phyloP scores from a whole-genome alignment of 1,284 basidiomycete species.

The Phellopilus nigrolimitatus region DNA sequence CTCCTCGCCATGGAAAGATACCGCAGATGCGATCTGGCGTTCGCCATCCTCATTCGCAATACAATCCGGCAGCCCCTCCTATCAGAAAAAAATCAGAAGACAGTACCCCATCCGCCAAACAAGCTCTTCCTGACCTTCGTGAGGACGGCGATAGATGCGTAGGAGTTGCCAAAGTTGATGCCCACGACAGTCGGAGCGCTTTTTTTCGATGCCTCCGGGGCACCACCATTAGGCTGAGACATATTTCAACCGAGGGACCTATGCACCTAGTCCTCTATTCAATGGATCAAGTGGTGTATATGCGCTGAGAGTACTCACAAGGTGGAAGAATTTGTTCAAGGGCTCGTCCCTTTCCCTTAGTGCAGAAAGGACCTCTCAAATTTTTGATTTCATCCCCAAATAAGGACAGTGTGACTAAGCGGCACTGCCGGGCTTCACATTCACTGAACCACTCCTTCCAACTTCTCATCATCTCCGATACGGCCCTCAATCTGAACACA shows the following conservation, averaged over 20 bases:
- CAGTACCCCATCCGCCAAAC: background rate
- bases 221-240: constrained; percentile 36
- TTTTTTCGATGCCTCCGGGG: constrained; percentile 29
- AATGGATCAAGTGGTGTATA: too few relatives aligned
- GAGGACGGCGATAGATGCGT: constrained; percentile 92
- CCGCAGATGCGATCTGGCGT: constrained; percentile 93
- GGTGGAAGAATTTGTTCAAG: too few relatives aligned
- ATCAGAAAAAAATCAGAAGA: constrained; percentile 9
- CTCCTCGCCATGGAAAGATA: constrained; percentile 90
- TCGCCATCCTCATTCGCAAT: constrained; percentile 99
- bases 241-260: constrained; percentile 20
- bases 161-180: constrained; percentile 97
- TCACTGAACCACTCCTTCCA: too few relatives aligned
- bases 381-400: too few relatives aligned
- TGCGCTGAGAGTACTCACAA: too few relatives aligned
- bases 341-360: too few relatives aligned
- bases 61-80: constrained; percentile 88
- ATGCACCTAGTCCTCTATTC: too few relatives aligned
- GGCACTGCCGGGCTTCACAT: too few relatives aligned
- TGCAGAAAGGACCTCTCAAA: too few relatives aligned
- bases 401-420: too few relatives aligned
- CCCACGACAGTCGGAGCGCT: constrained; percentile 65
- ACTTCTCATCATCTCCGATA: too few relatives aligned
- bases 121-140: constrained; percentile 66
- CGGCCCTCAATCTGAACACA: too few relatives aligned